A percentile compares a stretch with the other conserved stretches of the same genome.
Evolutionary conservation across 768 basidiomycete genomes (phyloP).

Genomic region (Royoungia palumana): DNA sequence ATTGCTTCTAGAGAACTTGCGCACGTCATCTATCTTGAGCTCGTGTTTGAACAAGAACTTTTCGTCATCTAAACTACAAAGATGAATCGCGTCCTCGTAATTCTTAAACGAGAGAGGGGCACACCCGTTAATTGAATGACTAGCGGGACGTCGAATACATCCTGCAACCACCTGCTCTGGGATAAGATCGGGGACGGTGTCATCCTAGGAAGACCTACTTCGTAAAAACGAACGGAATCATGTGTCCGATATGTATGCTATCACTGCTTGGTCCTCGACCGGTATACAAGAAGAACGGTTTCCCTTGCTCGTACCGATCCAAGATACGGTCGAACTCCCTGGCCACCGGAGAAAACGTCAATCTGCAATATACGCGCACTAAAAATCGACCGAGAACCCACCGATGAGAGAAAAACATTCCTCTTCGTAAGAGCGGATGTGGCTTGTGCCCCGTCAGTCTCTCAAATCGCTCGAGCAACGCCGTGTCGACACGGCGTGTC

Average conservation of each 20-base stretch:
- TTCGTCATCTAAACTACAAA: conserved; percentile 74
- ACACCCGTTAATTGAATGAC: conserved; percentile 93
- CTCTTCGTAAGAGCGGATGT: conserved; percentile 83
- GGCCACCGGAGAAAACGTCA: background rate
- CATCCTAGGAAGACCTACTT: conserved; percentile 54
- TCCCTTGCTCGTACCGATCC: conserved; percentile 93
- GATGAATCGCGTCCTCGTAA: background rate
- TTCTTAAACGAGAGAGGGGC: conserved; percentile 9
- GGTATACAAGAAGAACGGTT: conserved; percentile 98
- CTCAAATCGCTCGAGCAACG: conserved; percentile 85
- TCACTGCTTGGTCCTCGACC: conserved; percentile 95
- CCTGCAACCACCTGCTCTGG: conserved; percentile 82
- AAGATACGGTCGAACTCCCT: conserved; percentile 94
- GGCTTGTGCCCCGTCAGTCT: conserved; percentile 83
- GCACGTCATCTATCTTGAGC: conserved; percentile 85
- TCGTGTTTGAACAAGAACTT: conserved; percentile 98
- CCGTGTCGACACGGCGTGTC: conserved; percentile 73
- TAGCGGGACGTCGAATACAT: conserved; percentile 90
- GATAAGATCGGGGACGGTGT: background rate
- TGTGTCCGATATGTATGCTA: conserved; percentile 96
- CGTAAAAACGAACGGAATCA: conserved; percentile 96
- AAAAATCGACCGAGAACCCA: conserved; percentile 32
- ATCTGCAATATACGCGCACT: background rate
- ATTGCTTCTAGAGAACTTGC: conserved; percentile 77
- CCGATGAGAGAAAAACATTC: conserved; percentile 99